Evolutionary conservation across 1,284 basidiomycete species (phyloP), one percentile per base, ranked within the genome.

Genomic region (Sanghuangporus weigelae): DNA sequence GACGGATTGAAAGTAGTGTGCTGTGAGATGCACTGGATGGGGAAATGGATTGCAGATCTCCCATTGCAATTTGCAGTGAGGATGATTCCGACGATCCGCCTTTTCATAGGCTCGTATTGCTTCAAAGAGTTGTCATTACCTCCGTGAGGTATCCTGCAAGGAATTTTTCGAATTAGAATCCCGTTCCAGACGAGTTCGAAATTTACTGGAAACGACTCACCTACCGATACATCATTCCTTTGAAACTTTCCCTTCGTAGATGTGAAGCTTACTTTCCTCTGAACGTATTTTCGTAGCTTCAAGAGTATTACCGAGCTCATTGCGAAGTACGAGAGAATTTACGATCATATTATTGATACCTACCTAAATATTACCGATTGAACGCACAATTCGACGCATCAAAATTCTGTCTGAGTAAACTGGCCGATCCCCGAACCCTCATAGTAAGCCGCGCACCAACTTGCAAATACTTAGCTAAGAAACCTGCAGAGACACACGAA

Each of bases 11-110:
- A 86, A 73, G 68, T 78, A 89, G 67, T 87, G 82, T 1, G 83
- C 83, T 3, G 82, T 84, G 59, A 85, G 71, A 69, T 87, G 82
- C 39, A 87, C 73, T 6, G 82, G 81, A 66, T 88, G 67, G 36
- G 2, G 81, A 79, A 6, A 63, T 59, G 1, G 76, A 71, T 71
- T 87, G 85, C 59, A 81, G 71, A 62, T 79, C 74, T 7, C 82
- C 77, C 60, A 79, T 82, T 16, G 85, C 79, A 40, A 85, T 77
- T 82, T 16, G 85, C 79, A 40, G 86, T 77, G 0, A 88, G 64
- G 21, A 84, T 72, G 42, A 84, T 71, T 1, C 80, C 82, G 14
- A 89, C 73, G 23, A 82, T 46, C 5, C 1, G 7, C 23, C 23
- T 3, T 12, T n/a, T 7, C 6, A 3, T 19, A 7, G 2, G 7